Evolutionary conservation across 177 flowering plant genomes (phyloP).

Genomic region (Vitis hybrid): DNA sequence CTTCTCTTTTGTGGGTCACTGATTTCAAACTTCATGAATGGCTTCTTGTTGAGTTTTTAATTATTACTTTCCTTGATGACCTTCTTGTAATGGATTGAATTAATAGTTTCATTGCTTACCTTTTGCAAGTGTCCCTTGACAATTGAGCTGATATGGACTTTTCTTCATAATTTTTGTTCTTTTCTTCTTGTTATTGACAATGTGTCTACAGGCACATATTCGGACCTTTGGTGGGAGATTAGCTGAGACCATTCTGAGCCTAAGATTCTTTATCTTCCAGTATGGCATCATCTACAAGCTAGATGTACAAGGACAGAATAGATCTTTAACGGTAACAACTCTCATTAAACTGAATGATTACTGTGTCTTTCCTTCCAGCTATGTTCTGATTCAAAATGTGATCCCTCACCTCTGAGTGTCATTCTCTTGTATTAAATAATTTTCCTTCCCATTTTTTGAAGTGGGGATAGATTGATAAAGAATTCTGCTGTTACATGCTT

Average conservation of each 20-base stretch:
- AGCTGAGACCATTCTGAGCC: conserved; percentile 81
- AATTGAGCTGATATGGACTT: neutral
- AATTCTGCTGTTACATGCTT: neutral
- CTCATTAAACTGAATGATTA: neutral
- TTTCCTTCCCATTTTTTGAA: no score
- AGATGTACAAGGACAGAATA: conserved; percentile 55
- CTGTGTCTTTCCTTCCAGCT: neutral
- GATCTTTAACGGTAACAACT: conserved; percentile 67
- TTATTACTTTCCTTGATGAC: no score
- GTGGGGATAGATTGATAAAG: no score
- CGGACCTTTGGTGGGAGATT: conserved; percentile 74
- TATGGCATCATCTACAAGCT: conserved; percentile 95
- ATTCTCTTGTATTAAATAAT: no score
- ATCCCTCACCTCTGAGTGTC: no score
- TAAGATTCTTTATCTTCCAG: conserved; percentile 91
- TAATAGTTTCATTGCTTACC: neutral
- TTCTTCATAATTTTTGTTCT: neutral
- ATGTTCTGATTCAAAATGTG: neutral
- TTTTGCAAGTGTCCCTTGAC: neutral
- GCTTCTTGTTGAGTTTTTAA: no score
- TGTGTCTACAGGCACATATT: conserved; percentile 71
- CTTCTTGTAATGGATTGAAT: no score
- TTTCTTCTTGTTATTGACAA: neutral
- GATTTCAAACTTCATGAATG: no score
- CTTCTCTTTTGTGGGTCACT: no score